These are phyloP conservation scores for Eimeria tenella DNA, from an alignment of 169 alveolate genomes.

Conservation along the genomic window DNA sequence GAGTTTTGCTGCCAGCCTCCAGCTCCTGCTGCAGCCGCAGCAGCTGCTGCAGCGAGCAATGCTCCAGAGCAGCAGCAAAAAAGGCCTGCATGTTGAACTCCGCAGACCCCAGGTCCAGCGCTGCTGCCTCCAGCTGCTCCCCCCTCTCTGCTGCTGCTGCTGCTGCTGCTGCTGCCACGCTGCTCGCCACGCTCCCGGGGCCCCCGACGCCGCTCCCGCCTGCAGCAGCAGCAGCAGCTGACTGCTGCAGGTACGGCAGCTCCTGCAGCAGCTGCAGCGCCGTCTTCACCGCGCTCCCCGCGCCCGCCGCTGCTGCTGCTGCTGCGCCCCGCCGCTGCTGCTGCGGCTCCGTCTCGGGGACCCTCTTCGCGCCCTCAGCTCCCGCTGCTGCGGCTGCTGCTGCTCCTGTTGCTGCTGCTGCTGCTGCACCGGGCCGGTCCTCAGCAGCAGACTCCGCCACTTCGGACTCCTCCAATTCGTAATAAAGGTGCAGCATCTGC, in stretches of 20 bases:
- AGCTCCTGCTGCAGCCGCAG: slow-evolving; percentile 65
- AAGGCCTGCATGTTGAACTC: slow-evolving; percentile 70
- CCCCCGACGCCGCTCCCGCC: neutral
- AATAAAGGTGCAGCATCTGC: slow-evolving; percentile 43
- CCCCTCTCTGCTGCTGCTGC: neutral
- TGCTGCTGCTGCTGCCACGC: neutral
- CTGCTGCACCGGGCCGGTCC: neutral
- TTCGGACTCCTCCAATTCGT: slow-evolving; percentile 6
- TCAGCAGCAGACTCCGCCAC: neutral
- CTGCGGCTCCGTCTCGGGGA: neutral
- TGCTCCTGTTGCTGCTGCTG: neutral
- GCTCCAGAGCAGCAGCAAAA: slow-evolving; percentile 67
- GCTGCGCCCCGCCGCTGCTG: neutral
- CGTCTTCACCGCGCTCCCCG: neutral
- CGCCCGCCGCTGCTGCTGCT: neutral
- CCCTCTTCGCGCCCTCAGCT: neutral
- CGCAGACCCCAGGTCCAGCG: slow-evolving; percentile 19
- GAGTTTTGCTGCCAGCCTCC: slow-evolving; percentile 82
- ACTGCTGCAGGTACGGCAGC: neutral
- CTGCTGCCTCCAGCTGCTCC: neutral
- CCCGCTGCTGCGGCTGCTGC: neutral
- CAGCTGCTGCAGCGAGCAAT: slow-evolving; percentile 44
- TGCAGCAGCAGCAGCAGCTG: neutral
- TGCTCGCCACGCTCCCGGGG: neutral
- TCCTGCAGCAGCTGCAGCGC: slow-evolving; percentile 33